phyloP scores from a whole-genome alignment of 192 early-diverging fungal species.

The Thamnidium elegans region DNA sequence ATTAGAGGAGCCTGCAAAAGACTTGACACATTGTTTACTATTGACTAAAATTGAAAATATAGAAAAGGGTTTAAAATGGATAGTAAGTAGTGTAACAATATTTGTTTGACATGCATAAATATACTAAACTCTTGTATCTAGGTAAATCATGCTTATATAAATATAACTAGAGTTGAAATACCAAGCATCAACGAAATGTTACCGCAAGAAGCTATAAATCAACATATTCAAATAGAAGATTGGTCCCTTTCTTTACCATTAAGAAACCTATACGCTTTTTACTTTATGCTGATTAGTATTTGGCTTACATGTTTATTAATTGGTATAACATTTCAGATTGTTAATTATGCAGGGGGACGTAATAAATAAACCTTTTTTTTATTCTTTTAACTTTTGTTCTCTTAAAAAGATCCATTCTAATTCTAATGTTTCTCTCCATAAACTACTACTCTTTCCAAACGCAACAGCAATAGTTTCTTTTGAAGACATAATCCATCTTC shows the following conservation, averaged over 20 bases:
- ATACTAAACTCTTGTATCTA: not conserved
- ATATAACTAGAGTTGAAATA: constrained; percentile 5
- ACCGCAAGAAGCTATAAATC: not conserved
- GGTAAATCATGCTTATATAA: constrained; percentile 9
- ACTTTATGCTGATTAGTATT: not conserved
- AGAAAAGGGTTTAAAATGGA: constrained; percentile 33
- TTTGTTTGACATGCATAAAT: not conserved
- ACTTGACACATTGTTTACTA: constrained; percentile 24
- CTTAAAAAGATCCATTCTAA: constrained; percentile 36
- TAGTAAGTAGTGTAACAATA: constrained; percentile 24
- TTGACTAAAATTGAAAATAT: constrained; percentile 30
- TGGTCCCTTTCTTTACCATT: not conserved
- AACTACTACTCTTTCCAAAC: constrained; percentile 25
- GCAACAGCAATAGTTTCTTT: constrained; percentile 20
- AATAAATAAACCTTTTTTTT: not conserved
- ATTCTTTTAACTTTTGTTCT: constrained; percentile 34
- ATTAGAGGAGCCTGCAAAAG: constrained; percentile 27
- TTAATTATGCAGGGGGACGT: not conserved
- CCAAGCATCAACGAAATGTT: not conserved
- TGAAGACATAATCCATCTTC: constrained; percentile 28
- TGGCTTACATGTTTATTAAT: constrained; percentile 7
- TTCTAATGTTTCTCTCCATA: constrained; percentile 34
- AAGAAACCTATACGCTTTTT: not conserved
- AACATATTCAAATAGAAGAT: not conserved
- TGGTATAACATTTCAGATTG: constrained; percentile 6